Evolutionary conservation across 345 rosid genomes (phyloP), one percentile per base, ranked within the genome.

Genomic region (Camelina hispida): DNA sequence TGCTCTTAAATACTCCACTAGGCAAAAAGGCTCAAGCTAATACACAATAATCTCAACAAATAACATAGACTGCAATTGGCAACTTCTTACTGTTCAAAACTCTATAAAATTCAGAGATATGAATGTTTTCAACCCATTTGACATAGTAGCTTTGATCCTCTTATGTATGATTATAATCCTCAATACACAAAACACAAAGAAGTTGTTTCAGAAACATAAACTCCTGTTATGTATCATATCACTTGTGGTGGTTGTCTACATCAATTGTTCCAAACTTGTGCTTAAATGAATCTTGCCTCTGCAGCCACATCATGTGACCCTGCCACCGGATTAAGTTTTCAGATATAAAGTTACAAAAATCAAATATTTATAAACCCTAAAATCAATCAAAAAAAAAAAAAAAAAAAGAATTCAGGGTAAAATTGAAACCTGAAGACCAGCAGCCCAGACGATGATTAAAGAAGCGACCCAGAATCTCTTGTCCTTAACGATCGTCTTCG

Each of bases 241-340:
- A 28, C 30, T 28, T 28, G 30, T 28, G 30, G 30, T 28, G 30
- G 30, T 28, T 0, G 30, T 46, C 79, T 68, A 74, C 82, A 38
- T 75, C 69, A 7, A 65, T 28, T 14, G 74, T 69, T 52, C 89
- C 88, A 40, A 90, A 92, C 73, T 85, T 94, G 74, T 87, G 83
- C 83, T 89, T 83, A 71, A 90, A 94, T 0, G 97, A 78, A 16
- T 90, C 96, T 82, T 94, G 97, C 78, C 71, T 94, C 85, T 88
- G 86, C 72, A 91, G 47, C 98, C 97, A 91, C 90, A 87, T 91
- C 91, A 90, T 83, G 62, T 88, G 97, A 7, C 97, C 97, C 97
- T 94, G 80, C 28, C 28, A 48, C 32, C 15, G 14, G 6, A 22
- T 23, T 20, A 32, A 34, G n/a, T n/a, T 38, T 7, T 9, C 60